Evolutionary conservation across 805 yeast species (phyloP).

Genomic region (Metschnikowia dekortorum): DNA sequence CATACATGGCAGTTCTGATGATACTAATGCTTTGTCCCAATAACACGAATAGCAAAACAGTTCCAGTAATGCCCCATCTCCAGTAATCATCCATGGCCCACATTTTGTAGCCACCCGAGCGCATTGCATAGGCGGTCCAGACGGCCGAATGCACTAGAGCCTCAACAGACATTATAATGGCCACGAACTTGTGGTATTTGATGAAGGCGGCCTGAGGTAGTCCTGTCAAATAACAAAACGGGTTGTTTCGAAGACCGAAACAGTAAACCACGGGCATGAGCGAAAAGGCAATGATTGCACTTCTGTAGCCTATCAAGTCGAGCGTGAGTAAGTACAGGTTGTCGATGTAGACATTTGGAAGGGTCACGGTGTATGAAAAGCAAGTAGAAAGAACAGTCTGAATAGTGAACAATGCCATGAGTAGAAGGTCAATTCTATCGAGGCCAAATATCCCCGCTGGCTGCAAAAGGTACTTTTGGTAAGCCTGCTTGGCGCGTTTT

Average conservation of each 20-base stretch:
- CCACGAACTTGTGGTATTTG: constrained; percentile 14
- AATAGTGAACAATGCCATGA: constrained; percentile 8
- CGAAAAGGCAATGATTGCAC: constrained; percentile 16
- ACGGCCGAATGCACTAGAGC: constrained; percentile 16
- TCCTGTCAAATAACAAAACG: constrained; percentile 15
- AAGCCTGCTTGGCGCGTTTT: constrained; percentile 3
- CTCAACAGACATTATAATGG: constrained; percentile 14
- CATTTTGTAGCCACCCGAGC: constrained; percentile 11
- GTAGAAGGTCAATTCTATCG: constrained; percentile 9
- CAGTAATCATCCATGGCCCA: constrained; percentile 16
- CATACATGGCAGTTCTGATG: constrained; percentile 13
- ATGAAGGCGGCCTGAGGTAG: constrained; percentile 14
- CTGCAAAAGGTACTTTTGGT: constrained; percentile 11
- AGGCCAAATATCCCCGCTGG: constrained; percentile 6
- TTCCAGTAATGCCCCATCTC: constrained; percentile 18
- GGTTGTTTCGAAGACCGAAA: constrained; percentile 18
- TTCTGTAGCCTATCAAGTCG: constrained; percentile 17
- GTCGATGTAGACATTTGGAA: constrained; percentile 15
- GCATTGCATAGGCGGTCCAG: constrained; percentile 16
- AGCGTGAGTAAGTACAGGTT: constrained; percentile 15
- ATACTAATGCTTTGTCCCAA: constrained; percentile 13
- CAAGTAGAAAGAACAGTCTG: constrained; percentile 14
- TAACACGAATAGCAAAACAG: constrained; percentile 13
- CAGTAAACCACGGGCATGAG: constrained; percentile 17
- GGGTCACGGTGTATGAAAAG: constrained; percentile 14